Evolutionary conservation across 306 rosid species (phyloP), one percentile per base, ranked within the genome.

Genomic region (Argentina anserina): DNA sequence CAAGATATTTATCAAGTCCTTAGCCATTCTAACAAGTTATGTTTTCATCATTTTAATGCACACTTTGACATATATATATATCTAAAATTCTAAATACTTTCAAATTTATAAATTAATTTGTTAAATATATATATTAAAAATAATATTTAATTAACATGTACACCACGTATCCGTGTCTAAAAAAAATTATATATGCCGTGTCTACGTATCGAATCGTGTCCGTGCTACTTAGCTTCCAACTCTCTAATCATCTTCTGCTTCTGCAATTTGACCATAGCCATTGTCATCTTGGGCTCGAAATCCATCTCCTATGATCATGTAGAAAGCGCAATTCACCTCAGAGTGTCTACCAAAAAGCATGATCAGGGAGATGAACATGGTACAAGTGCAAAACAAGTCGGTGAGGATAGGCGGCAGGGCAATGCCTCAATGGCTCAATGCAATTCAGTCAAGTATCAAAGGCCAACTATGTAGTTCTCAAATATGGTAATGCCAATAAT

Each of bases 231-330:
- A n/a, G n/a, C 87, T 82, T 87, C 94, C 25, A 90, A 80, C 79
- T 80, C 91, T 9, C 67, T 80, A 6, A 71, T 90, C 76, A 62
- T 87, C 50, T 87, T 88, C 81, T 88, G 94, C 29, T 85, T 88
- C 76, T 88, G 86, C 80, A 85, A 85, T 82, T 77, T 88, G 82
- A 85, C 88, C 84, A 83, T 88, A 40, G 84, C 78, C 33, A 79
- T 82, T 6, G 79, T 87, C 76, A 75, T 87, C 12, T 11, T 84
- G 65, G 87, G 77, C 76, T 64, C 79, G 25, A 90, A 79, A 77
- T 76, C 81, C 2, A 71, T 68, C 52, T 25, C 76, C 55, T 56
- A 42, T 36, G 10, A 43, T 34, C 67, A 76, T 49, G 79, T 67
- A 76, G 77, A 7, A 46, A 83, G 83, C 69, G 4, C 20, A 58